Percentiles rank a stretch among this genome's conserved stretches.
phyloP scores from a whole-genome alignment of 2,329 filamentous ascomycete species.

The Monilinia polystroma region DNA sequence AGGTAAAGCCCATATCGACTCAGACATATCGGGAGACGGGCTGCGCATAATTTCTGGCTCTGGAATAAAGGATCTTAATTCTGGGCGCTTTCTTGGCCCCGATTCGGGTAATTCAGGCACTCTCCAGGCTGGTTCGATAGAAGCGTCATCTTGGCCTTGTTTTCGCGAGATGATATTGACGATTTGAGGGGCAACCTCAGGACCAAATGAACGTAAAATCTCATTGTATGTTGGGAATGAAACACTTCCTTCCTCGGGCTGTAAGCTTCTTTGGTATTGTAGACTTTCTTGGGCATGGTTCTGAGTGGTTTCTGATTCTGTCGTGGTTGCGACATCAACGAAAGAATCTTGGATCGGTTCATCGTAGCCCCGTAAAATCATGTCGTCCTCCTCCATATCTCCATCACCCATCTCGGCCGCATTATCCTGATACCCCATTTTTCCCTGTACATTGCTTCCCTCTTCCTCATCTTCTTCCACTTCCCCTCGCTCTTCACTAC shows the following conservation, averaged over 20 bases:
- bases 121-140: conserved; percentile 36
- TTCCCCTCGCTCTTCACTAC: conserved; percentile 26
- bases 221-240: conserved; percentile 35
- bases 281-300: background rate
- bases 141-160: conserved; percentile 28
- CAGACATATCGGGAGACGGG: conserved; percentile 32
- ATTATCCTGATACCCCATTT: conserved; percentile 33
- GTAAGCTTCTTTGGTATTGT: background rate
- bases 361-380: conserved; percentile 39
- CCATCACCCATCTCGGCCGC: conserved; percentile 31
- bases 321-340: background rate
- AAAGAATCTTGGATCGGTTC: conserved; percentile 27
- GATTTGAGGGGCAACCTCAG: conserved; percentile 37
- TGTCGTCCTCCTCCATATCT: conserved; percentile 38
- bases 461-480: conserved; percentile 33
- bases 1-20: conserved; percentile 38
- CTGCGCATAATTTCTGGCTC: conserved; percentile 31
- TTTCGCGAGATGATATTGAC: conserved; percentile 34
- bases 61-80: conserved; percentile 27
- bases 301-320: background rate
- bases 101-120: conserved; percentile 29
- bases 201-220: conserved; percentile 37
- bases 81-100: conserved; percentile 25
- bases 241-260: conserved; percentile 2
- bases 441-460: conserved; percentile 27